Percentiles rank a stretch among this genome's conserved stretches.
Evolutionary conservation across 2,329 filamentous ascomycete species (phyloP).

Genomic region (Ceratocystis cacaofunesta): DNA sequence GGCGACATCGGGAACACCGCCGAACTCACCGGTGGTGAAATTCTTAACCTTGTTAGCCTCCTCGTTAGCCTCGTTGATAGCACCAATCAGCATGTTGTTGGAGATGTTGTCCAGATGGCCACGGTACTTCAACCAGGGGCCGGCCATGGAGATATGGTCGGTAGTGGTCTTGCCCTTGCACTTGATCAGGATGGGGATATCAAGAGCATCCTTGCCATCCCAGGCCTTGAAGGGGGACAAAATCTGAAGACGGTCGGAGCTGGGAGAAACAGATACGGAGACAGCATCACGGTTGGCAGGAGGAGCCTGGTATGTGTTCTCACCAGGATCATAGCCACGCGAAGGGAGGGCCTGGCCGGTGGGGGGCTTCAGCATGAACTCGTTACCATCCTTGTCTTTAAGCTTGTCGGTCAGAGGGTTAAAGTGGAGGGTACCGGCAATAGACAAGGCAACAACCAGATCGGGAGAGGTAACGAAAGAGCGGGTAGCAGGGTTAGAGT

Average conservation of each 20-base stretch:
- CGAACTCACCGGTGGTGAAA: conserved; percentile 66
- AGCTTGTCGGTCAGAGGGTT: conserved; percentile 87
- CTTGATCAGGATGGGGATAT: conserved; percentile 93
- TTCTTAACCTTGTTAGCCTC: conserved; percentile 98
- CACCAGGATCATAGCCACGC: conserved; percentile 76
- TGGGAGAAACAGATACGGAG: conserved; percentile 68
- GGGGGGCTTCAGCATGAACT: conserved; percentile 75
- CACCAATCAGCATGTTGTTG: conserved; percentile 99
- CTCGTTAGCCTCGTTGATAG: conserved; percentile 87
- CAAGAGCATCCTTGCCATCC: conserved; percentile 77
- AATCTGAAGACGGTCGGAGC: conserved; percentile 86
- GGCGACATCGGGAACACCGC: conserved; percentile 80
- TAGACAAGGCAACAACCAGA: conserved; percentile 70
- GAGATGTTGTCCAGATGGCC: conserved; percentile 98
- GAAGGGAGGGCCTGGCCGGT: conserved; percentile 66
- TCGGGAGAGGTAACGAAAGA: conserved; percentile 87
- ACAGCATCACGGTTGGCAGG: conserved; percentile 62
- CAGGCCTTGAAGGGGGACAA: conserved; percentile 73
- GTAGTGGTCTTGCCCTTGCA: conserved; percentile 90
- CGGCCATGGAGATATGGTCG: conserved; percentile 94
- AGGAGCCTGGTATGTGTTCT: conserved; percentile 91
- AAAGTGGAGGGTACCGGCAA: conserved; percentile 77
- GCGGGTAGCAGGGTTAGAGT: conserved; percentile 88
- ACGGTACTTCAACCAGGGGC: conserved; percentile 97
- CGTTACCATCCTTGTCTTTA: conserved; percentile 90